phyloP scores from a whole-genome alignment of 148 eudicot genomes.

The Nyssa sinensis region DNA sequence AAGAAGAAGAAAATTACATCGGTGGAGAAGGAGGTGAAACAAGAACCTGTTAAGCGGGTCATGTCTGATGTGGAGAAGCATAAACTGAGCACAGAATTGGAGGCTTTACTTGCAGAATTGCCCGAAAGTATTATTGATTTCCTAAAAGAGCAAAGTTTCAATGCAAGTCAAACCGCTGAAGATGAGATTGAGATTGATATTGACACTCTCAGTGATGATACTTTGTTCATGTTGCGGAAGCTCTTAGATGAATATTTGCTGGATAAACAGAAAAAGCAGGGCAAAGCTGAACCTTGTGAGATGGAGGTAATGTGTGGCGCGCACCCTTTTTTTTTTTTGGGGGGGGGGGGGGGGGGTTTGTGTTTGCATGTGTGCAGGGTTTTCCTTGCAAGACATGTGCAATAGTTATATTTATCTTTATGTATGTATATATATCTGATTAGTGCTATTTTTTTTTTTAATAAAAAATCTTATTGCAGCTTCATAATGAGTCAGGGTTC shows the following conservation, averaged over 20 bases:
- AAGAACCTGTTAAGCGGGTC: slow-evolving; percentile 42
- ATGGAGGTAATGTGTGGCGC: no score
- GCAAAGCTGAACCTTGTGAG: slow-evolving; percentile 51
- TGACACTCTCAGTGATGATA: slow-evolving; percentile 62
- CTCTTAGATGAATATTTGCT: slow-evolving; percentile 66
- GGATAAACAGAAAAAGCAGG: slow-evolving; percentile 53
- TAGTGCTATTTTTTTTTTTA: no score
- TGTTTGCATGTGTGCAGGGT: no score
- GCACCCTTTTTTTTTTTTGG: no score
- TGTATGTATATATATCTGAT: no score
- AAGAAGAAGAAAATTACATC: slow-evolving; percentile 59
- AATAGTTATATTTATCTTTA: no score
- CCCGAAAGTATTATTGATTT: slow-evolving; percentile 72
- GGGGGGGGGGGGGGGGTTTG: no score
- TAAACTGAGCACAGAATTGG: slow-evolving; percentile 61
- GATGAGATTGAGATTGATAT: slow-evolving; percentile 97
- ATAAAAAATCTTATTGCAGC: no score
- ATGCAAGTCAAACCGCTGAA: slow-evolving; percentile 49
- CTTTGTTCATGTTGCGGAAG: slow-evolving; percentile 56
- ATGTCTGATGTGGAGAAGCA: slow-evolving; percentile 63
- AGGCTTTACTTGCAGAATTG: slow-evolving; percentile 47
- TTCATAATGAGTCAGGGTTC: slow-evolving; percentile 58
- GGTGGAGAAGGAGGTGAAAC: slow-evolving; percentile 24
- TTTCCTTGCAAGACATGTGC: no score
- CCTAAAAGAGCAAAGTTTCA: slow-evolving; percentile 56